Percentiles rank a stretch among this genome's conserved stretches.
These are phyloP conservation scores for Wickerhamomyces alni DNA, from an alignment of 805 yeast genomes.

Conservation along the genomic window DNA sequence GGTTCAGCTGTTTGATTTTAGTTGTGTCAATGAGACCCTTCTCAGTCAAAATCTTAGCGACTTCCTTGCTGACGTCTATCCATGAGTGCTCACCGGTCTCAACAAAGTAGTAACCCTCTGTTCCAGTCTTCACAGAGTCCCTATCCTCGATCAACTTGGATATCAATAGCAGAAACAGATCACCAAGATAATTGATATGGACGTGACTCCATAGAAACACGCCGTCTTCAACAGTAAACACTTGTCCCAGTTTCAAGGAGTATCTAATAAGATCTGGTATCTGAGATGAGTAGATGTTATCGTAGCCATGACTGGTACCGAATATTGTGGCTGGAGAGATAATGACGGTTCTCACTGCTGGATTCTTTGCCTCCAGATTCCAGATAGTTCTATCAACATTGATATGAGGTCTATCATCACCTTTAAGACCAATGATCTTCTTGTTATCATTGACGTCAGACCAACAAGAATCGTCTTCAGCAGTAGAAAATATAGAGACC, in stretches of 20 bases:
- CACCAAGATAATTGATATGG: slow-evolving; percentile 30
- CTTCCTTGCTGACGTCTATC: slow-evolving; percentile 22
- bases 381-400: slow-evolving; percentile 25
- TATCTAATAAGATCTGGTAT: slow-evolving; percentile 23
- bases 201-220: slow-evolving; percentile 30
- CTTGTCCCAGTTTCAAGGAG: slow-evolving; percentile 17
- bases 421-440: slow-evolving; percentile 1
- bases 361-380: slow-evolving; percentile 25
- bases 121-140: slow-evolving; percentile 23
- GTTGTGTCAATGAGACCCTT: slow-evolving; percentile 12
- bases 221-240: slow-evolving; percentile 27
- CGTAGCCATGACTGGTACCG: slow-evolving; percentile 29
- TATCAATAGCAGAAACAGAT: slow-evolving; percentile 24
- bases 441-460: slow-evolving; percentile 6
- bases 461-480: slow-evolving; percentile 3
- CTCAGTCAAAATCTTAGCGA: slow-evolving; percentile 18
- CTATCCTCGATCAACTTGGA: slow-evolving; percentile 17
- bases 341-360: slow-evolving; percentile 25
- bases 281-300: slow-evolving; percentile 25
- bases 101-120: slow-evolving; percentile 31
- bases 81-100: slow-evolving; percentile 27
- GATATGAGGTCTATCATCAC: slow-evolving; percentile 5
- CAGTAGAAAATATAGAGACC: slow-evolving; percentile 6
- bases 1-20: slow-evolving; percentile 14
- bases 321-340: slow-evolving; percentile 30